Evolutionary conservation across 2,329 filamentous ascomycete species (phyloP), one percentile per base, ranked within the genome.

Genomic region (Pseudocercospora fuligena): DNA sequence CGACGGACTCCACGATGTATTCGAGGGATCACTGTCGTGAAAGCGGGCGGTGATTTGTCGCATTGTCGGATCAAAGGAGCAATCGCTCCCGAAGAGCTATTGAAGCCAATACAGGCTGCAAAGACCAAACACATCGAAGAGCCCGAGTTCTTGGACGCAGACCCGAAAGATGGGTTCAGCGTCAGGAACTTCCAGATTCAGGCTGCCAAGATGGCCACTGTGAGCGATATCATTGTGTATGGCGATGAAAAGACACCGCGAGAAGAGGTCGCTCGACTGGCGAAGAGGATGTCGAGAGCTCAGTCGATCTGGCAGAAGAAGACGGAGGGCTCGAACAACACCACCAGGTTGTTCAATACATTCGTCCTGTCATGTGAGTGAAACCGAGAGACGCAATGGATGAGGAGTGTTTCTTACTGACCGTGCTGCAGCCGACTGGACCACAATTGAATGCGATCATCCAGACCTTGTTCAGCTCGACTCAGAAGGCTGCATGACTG

Each of bases 171-270:
- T 71, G 95, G 95, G 8, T 98, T 98, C 77, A 97, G 93, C 4
- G 94, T 98, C 51, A 89, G 95, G 54, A 98, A 98, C 78, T 99
- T 99, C 76, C 94, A 98, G 74, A 98, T 98, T 46, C 95, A 99
- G 79, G 87, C 92, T 0, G 91, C 91, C 66, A 99, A 99, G 78
- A 83, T 92, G 70, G 94, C 94, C 63, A 88, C 91, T 70, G 87
- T 95, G 8, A 97, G 94, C 0, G 95, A 99, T 77, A 92, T 99
- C 70, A 86, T 99, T 47, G 87, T 99, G 0, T 99, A 99, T 76
- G 93, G 93, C 12, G 91, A 94, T 63, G 87, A 92, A 70, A 81
- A 83, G 43, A 84, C 84, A 1, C 80, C 86, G 27, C 86, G 87
- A 54, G 85, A 87, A 61, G 89, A 89, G 64, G 81, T 97, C 77